Evolutionary conservation across 2,329 filamentous ascomycete genomes (phyloP).

Genomic region (Calonectria leucothoes): DNA sequence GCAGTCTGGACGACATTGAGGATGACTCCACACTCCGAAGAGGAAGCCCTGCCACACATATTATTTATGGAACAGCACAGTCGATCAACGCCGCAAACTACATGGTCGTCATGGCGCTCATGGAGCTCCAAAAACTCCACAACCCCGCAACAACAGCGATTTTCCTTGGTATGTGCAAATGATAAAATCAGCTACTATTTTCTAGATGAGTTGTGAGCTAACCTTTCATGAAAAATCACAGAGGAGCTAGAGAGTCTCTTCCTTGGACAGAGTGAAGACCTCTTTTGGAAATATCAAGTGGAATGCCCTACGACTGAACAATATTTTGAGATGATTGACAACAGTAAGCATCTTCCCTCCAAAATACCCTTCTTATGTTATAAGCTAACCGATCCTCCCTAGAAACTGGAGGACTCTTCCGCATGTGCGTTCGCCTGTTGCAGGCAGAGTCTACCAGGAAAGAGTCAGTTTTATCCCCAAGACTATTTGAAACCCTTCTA

Average conservation of each 20-base stretch:
- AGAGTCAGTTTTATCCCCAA: not conserved
- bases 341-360: not conserved
- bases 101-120: not conserved
- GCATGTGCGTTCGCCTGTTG: not conserved
- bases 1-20: not conserved
- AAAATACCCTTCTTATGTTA: not conserved
- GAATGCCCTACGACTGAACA: not conserved
- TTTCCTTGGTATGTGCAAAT: not conserved
- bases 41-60: not conserved
- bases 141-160: not conserved
- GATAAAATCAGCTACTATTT: not conserved
- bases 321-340: constrained; percentile 3
- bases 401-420: not conserved
- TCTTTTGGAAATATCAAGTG: not conserved
- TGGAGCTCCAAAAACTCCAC: not conserved
- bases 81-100: not conserved
- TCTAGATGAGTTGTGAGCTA: not conserved
- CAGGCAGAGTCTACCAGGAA: not conserved
- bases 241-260: not conserved
- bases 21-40: not conserved
- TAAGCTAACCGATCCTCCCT: not conserved
- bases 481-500: not conserved
- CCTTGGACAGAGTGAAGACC: not conserved
- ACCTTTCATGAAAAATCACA: not conserved
- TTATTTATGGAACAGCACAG: not conserved